Evolutionary conservation across 495 filamentous ascomycete species (phyloP).

Genomic region (Hypoxylon fuscum): DNA sequence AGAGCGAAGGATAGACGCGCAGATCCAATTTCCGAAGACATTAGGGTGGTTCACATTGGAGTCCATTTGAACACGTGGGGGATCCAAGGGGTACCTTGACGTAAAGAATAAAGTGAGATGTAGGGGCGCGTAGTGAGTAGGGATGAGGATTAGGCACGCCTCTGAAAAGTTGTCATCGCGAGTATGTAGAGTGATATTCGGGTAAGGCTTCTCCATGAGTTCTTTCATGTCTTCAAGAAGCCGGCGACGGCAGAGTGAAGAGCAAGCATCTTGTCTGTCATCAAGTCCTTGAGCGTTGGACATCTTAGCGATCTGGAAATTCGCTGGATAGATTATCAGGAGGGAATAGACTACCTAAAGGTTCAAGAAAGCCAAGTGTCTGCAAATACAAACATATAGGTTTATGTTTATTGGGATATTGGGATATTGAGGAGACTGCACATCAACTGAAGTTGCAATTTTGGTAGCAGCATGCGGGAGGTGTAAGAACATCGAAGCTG

Average conservation of each 20-base stretch:
- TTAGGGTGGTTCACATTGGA: slow-evolving; percentile 65
- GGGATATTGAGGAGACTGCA: no score
- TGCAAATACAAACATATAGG: no score
- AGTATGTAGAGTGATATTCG: slow-evolving; percentile 52
- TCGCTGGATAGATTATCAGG: no score
- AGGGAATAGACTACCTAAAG: no score
- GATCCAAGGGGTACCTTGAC: slow-evolving; percentile 52
- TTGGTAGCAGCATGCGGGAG: no score
- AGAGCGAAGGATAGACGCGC: slow-evolving; percentile 56
- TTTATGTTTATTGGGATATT: no score
- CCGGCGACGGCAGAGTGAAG: slow-evolving; percentile 33
- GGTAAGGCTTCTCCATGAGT: slow-evolving; percentile 55
- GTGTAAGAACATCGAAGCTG: no score
- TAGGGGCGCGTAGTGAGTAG: slow-evolving; percentile 45
- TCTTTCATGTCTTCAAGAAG: slow-evolving; percentile 58
- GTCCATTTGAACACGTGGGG: slow-evolving; percentile 57
- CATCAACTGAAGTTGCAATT: no score
- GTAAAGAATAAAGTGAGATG: slow-evolving; percentile 48
- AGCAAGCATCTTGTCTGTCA: neutral
- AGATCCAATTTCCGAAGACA: slow-evolving; percentile 58
- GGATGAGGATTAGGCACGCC: slow-evolving; percentile 53
- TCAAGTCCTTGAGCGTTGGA: no score
- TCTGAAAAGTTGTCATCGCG: slow-evolving; percentile 46
- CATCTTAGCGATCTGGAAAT: no score
- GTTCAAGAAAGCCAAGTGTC: no score